Evolutionary conservation across 495 filamentous ascomycete genomes (phyloP).

Genomic region (Penicillium psychrofluorescens): DNA sequence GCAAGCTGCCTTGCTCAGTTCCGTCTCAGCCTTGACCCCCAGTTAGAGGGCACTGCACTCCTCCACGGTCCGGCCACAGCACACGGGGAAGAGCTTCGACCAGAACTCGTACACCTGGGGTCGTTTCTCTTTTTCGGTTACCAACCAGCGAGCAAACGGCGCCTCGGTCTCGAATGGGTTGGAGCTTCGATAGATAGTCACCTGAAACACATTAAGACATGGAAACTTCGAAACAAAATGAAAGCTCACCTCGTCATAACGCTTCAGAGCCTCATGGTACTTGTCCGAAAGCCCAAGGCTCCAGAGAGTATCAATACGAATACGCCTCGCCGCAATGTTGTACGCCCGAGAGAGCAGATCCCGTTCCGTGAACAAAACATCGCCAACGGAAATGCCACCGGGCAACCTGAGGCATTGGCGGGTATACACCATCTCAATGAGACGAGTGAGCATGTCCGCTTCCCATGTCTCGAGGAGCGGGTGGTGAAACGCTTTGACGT

Average conservation of each 20-base stretch:
- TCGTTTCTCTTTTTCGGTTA: slow-evolving; percentile 15
- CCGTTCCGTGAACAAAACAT: slow-evolving; percentile 7
- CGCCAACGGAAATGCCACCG: slow-evolving; percentile 10
- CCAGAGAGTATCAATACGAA: slow-evolving; percentile 15
- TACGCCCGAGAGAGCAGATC: slow-evolving; percentile 20
- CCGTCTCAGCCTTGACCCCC: too few species aligned
- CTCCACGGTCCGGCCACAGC: slow-evolving; percentile 25
- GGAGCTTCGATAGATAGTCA: slow-evolving; percentile 26
- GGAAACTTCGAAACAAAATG: not conserved
- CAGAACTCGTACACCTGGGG: slow-evolving; percentile 25
- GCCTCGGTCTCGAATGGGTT: slow-evolving; percentile 25
- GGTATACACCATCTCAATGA: slow-evolving; percentile 29
- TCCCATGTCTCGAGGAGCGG: slow-evolving; percentile 30
- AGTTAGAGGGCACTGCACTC: slow-evolving; percentile 15
- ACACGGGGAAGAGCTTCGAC: slow-evolving; percentile 30
- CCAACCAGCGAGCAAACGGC: slow-evolving; percentile 28
- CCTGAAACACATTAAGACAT: slow-evolving; percentile 14
- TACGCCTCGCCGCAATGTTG: slow-evolving; percentile 16
- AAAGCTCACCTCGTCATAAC: slow-evolving; percentile 24
- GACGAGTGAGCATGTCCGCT: slow-evolving; percentile 30
- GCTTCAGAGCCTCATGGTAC: slow-evolving; percentile 23
- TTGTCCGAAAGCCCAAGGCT: slow-evolving; percentile 19
- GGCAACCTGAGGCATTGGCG: slow-evolving; percentile 18
- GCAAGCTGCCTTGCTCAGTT: too few species aligned
- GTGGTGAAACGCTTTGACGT: slow-evolving; percentile 20